phyloP scores from a whole-genome alignment of 208 protist genomes.

The Wallacemonas sp. region DNA sequence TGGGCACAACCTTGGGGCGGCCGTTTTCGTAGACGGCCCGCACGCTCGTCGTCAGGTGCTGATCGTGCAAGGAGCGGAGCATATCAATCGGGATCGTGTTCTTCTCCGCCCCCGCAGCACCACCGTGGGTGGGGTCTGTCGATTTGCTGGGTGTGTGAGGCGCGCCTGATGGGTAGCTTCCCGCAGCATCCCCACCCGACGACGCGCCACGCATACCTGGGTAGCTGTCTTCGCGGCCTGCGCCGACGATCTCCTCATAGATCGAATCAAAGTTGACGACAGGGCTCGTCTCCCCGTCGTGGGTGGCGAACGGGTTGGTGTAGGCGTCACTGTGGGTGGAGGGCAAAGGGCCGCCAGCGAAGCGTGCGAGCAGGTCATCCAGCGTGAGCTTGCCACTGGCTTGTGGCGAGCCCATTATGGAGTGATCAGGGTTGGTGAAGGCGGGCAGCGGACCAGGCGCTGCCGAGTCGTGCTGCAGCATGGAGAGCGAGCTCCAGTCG shows the following conservation, averaged over 20 bases:
- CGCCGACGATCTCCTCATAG: slow-evolving; percentile 49
- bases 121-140: slow-evolving; percentile 17
- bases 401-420: slow-evolving; percentile 51
- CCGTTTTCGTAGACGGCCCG: slow-evolving; percentile 58
- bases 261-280: slow-evolving; percentile 44
- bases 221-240: slow-evolving; percentile 18
- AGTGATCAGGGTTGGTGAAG: background rate
- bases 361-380: slow-evolving; percentile 51
- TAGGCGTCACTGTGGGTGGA: background rate
- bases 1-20: slow-evolving; percentile 45
- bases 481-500: slow-evolving; percentile 13
- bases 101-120: slow-evolving; percentile 19
- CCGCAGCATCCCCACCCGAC: slow-evolving; percentile 4
- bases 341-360: slow-evolving; percentile 24
- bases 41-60: slow-evolving; percentile 68
- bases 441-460: background rate
- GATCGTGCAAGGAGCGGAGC: slow-evolving; percentile 92
- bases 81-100: slow-evolving; percentile 95
- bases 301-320: slow-evolving; percentile 9
- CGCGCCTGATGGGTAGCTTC: slow-evolving; percentile 17
- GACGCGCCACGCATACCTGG: background rate
- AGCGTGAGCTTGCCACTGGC: slow-evolving; percentile 34
- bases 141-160: slow-evolving; percentile 14
- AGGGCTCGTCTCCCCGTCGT: background rate
- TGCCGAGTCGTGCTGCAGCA: slow-evolving; percentile 7